Base-by-base conservation (phyloP, 2,329 filamentous ascomycete species). In the Chaetomiaceae sp. region DNA sequence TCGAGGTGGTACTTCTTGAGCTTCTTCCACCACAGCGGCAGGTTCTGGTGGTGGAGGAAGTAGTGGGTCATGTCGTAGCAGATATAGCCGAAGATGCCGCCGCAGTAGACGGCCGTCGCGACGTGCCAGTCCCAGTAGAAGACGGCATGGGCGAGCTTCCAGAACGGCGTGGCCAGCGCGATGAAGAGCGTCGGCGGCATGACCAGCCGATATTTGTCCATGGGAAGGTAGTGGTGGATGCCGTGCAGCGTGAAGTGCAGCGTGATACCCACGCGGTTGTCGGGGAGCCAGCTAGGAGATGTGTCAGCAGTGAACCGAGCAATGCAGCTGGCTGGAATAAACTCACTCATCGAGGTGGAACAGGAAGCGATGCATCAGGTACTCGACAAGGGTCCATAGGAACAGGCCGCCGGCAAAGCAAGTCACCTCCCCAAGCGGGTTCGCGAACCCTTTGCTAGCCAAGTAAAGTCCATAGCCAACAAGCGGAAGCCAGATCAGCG, bases 41-140 rank as follows among this genome's bases (percentile, higher is more conserved):
- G 80, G 59, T 88, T 94, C 69, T 86, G 81, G 71, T 98, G 93
- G 67, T 98, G 93, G 32, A 98, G 78, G 76, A 98, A 98, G 75
- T 97, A 98, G 67, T 98, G 93, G 2, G 93, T 98, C 72, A 96
- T 62, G 65, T 98, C 93, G 70, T 98, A 98, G 74, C 86, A 89
- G 52, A 96, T 78, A 65, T 98, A 98, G 47, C 93, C 93, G 59
- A 95, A 95, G 53, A 98, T 83, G 51, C 90, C 93, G 40, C 93
- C 93, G 60, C 83, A 91, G 72, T 78, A 98, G 4, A 88, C 84
- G 18, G 83, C 79, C 0, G 83, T 79, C 5, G 82, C 93, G 9
- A 84, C 78, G 65, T 86, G 77, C 90, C 90, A 97, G 67, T 91
- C 79, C 69, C 83, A 90, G 64, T 71, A 85, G 65, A 98, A 88